Conservation (phyloP, 352 stramenopile species). For the Globisporangium spiculum region DNA sequence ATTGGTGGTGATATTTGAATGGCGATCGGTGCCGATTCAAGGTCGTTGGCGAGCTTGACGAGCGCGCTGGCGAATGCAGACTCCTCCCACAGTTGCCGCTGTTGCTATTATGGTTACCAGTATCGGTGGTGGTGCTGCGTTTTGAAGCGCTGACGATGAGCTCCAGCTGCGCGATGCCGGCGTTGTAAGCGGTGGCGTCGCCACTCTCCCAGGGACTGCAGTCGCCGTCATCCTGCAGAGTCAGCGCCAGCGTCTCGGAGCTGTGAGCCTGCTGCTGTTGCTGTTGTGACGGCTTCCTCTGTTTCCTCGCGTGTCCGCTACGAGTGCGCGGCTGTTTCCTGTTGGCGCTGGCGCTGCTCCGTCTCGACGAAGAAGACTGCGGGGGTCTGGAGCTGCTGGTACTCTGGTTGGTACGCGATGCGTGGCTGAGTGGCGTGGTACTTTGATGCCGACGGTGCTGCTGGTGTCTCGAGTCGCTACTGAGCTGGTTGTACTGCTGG, state of each 20-base stretch:
- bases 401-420: neutral
- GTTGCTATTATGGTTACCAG: neutral
- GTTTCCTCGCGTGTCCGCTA: conserved; percentile 8
- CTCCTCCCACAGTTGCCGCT: neutral
- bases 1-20: neutral
- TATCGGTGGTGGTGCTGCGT: neutral
- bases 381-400: neutral
- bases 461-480: neutral
- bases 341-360: conserved; percentile 14
- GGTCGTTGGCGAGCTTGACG: conserved; percentile 1
- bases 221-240: conserved; percentile 8
- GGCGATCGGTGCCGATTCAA: neutral
- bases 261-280: neutral
- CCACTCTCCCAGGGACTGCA: conserved; percentile 17
- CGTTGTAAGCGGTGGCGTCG: neutral
- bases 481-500: neutral
- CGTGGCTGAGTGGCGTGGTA: neutral
- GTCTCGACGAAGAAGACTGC: neutral
- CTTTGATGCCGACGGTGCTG: neutral
- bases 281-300: conserved; percentile 1
- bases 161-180: conserved; percentile 10
- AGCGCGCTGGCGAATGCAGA: neutral
- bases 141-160: neutral
- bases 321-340: conserved; percentile 5
- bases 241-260: neutral